Conservation (phyloP, 805 yeast species). For the Kodamaea sagamina region DNA sequence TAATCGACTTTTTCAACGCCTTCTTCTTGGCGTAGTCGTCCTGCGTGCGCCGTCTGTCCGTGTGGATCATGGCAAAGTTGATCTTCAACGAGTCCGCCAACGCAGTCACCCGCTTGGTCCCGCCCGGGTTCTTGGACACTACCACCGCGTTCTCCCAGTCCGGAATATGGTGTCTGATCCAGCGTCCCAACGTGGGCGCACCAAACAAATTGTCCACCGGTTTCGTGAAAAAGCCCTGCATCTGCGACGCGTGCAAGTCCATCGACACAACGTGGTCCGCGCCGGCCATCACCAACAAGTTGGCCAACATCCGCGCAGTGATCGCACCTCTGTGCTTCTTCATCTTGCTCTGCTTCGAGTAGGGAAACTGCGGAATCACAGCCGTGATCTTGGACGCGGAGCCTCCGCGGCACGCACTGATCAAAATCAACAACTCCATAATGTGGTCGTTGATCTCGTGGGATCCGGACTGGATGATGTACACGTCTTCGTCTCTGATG, state of each 20-base stretch:
- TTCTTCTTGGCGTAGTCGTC: slow-evolving; percentile 50
- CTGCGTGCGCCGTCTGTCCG: slow-evolving; percentile 90
- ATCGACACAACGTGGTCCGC: slow-evolving; percentile 98
- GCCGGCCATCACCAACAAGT: slow-evolving; percentile 94
- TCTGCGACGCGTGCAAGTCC: slow-evolving; percentile 96
- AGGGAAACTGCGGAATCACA: slow-evolving; percentile 96
- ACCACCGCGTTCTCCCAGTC: slow-evolving; percentile 89
- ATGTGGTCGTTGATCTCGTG: slow-evolving; percentile 88
- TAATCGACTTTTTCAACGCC: slow-evolving; percentile 41
- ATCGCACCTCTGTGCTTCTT: slow-evolving; percentile 98
- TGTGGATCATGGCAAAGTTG: slow-evolving; percentile 98
- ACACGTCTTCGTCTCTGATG: slow-evolving; percentile 95
- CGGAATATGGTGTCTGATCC: slow-evolving; percentile 89
- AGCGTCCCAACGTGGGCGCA: slow-evolving; percentile 92
- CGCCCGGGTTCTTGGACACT: slow-evolving; percentile 99
- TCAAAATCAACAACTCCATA: slow-evolving; percentile 91
- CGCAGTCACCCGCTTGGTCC: slow-evolving; percentile 96
- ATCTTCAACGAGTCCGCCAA: slow-evolving; percentile 95
- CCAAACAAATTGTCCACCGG: slow-evolving; percentile 97
- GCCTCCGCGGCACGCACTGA: slow-evolving; percentile 96
- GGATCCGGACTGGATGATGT: slow-evolving; percentile 86
- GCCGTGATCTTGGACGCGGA: slow-evolving; percentile 97
- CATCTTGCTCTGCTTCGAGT: slow-evolving; percentile 97
- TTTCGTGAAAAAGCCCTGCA: slow-evolving; percentile 97
- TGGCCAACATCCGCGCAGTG: slow-evolving; percentile 97